Base-by-base conservation (phyloP, 257 asterid genomes). In the Solanum pennellii region DNA sequence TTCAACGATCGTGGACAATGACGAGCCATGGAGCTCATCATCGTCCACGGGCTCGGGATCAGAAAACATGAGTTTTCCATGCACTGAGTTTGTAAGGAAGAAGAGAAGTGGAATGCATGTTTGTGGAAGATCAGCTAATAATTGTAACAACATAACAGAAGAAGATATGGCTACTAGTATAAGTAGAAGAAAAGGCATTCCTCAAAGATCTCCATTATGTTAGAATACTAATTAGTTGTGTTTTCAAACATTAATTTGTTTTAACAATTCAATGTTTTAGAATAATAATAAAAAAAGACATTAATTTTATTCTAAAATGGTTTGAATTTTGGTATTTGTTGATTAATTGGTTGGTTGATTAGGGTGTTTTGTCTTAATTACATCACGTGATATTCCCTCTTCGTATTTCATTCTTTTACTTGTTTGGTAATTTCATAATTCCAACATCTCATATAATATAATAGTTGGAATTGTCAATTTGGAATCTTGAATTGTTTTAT, bases 181-280 rank as follows among this genome's bases (percentile, higher is more conserved):
- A 93, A 96, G 94, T 90, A 93, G 99, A 90, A 94, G 99, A 89
- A 96, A 96, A 94, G 92, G 99, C 69, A 95, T 94, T 86, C 99
- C 99, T 62, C 99, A 91, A 88, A 95, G 99, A 91, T 94, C 99
- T 87, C 98, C 99, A 31, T 87, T 96, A 89, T 96, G 98, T 91
- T 96, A 94, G 93, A 71, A 69, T 52, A 62, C 75, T 56, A 56
- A 18, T 23, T n/a, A 66, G 12, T 62, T 29, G 41, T 14, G 14
- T 60, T 31, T 14, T 65, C n/a, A 8, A 37, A 62, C 69, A 14
- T 62, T 62, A 1, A 2, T 62, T 62, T 62, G 31, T 11, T 62
- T 62, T 62, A 23, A 56, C 66, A 56, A 56, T 56, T 56, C 66
- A 62, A 62, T 13, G 66, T 62, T 23, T 62, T 62, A 62, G 69